phyloP scores from a whole-genome alignment of 2,329 filamentous ascomycete species.

The Talaromyces sp. region DNA sequence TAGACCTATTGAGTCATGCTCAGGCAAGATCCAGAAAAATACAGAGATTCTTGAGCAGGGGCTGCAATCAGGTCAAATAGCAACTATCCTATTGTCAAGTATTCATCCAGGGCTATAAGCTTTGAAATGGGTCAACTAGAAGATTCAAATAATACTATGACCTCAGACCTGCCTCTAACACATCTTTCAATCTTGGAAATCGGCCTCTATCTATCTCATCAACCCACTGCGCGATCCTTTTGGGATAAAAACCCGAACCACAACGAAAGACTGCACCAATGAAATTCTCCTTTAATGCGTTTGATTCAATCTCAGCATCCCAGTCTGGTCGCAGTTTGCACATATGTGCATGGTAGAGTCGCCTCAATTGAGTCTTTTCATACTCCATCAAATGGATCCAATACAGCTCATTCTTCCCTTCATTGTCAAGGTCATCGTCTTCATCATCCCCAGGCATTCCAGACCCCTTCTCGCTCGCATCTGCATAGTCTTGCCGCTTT shows the following conservation, averaged over 20 bases:
- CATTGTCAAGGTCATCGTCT: neutral
- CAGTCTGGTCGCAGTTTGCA: constrained; percentile 17
- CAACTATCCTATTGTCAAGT: too few species aligned
- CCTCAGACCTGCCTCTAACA: neutral
- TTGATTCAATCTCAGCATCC: neutral
- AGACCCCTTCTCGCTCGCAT: constrained; percentile 2
- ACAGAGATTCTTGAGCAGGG: too few species aligned
- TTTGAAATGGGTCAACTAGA: neutral
- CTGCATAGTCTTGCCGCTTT: constrained; percentile 8
- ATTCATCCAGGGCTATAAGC: too few species aligned
- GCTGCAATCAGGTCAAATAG: too few species aligned
- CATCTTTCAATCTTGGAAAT: neutral
- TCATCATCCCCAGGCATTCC: neutral
- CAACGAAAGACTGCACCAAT: neutral
- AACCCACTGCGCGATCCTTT: neutral
- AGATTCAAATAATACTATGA: neutral
- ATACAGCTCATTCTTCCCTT: constrained; percentile 14
- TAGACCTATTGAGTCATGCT: too few species aligned
- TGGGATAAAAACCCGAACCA: neutral
- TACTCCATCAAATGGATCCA: constrained; percentile 21
- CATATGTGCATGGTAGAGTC: constrained; percentile 21
- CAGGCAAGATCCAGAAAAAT: too few species aligned
- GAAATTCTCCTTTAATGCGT: neutral
- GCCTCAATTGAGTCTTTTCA: constrained; percentile 21
- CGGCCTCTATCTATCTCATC: constrained; percentile 4